Conservation (phyloP, 2,329 filamentous ascomycete genomes). For the Trichoderma citrinoviride region DNA sequence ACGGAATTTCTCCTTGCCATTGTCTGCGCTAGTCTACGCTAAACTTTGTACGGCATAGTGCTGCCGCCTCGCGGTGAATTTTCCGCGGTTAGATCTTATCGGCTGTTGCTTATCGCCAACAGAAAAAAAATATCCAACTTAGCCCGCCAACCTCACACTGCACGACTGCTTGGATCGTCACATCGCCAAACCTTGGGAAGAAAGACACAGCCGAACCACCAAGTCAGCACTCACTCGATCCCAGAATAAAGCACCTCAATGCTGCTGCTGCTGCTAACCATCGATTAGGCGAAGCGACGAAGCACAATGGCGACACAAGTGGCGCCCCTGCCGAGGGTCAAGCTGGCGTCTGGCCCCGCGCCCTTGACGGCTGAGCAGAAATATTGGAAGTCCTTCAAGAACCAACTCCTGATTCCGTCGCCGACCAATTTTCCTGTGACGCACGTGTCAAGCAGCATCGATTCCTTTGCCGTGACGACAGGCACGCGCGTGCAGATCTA, state of each 20-base stretch:
- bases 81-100: conserved; percentile 7
- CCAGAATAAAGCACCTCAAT: not conserved
- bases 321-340: conserved; percentile 73
- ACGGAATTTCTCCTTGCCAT: not conserved
- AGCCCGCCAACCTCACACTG: not conserved
- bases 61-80: not conserved
- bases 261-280: not conserved
- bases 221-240: not conserved
- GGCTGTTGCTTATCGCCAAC: not conserved
- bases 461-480: conserved; percentile 90
- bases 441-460: conserved; percentile 75
- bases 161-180: not conserved
- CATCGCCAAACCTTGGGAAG: not conserved
- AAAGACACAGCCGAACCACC: not conserved
- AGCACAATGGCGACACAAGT: conserved; percentile 79
- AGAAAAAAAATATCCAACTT: conserved; percentile 17
- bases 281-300: conserved; percentile 5
- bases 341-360: conserved; percentile 77
- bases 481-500: conserved; percentile 91
- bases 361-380: conserved; percentile 86
- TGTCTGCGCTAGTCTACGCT: not conserved
- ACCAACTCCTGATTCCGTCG: conserved; percentile 83
- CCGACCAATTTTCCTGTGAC: conserved; percentile 88
- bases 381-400: conserved; percentile 96
- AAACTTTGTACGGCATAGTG: not conserved